A percentile compares a stretch with the other conserved stretches of the same genome.
These are phyloP conservation scores for Sphaceloma murrayae DNA, from an alignment of 2,329 filamentous ascomycete genomes.

Conservation along the genomic window DNA sequence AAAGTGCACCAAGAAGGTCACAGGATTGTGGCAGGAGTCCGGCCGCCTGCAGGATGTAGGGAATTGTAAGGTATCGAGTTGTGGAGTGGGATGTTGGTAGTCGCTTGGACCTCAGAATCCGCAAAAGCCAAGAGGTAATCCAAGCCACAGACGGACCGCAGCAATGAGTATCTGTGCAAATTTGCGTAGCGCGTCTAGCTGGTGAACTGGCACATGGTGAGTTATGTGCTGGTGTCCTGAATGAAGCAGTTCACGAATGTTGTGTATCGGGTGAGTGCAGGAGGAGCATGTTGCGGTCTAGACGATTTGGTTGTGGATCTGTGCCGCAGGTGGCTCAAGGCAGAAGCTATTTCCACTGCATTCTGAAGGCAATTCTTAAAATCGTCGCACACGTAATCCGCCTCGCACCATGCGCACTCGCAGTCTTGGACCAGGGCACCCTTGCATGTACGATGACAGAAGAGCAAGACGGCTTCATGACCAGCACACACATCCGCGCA, in stretches of 20 bases:
- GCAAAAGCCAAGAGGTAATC: not conserved
- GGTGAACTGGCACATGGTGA: no score
- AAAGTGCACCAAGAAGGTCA: not conserved
- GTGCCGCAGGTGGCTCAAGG: slow-evolving; percentile 1
- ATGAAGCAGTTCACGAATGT: no score
- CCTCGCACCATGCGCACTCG: no score
- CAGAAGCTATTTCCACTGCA: no score
- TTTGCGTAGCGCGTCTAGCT: no score
- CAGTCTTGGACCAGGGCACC: no score
- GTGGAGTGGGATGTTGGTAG: slow-evolving; percentile 4
- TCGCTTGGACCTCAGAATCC: not conserved
- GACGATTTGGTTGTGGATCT: slow-evolving; percentile 4
- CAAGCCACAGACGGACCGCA: not conserved
- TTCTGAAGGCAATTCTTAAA: no score
- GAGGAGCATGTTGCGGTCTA: slow-evolving; percentile 10
- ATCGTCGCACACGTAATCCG: no score
- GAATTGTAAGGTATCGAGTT: not conserved
- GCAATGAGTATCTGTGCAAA: not conserved
- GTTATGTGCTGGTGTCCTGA: no score
- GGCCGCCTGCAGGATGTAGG: not conserved
- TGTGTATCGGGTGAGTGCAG: not conserved
- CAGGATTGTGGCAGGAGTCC: not conserved
- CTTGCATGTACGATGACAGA: no score
- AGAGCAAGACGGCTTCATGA: no score
- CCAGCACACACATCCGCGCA: no score